phyloP scores from a whole-genome alignment of 164 flowering plant genomes.

The Protea cynaroides region DNA sequence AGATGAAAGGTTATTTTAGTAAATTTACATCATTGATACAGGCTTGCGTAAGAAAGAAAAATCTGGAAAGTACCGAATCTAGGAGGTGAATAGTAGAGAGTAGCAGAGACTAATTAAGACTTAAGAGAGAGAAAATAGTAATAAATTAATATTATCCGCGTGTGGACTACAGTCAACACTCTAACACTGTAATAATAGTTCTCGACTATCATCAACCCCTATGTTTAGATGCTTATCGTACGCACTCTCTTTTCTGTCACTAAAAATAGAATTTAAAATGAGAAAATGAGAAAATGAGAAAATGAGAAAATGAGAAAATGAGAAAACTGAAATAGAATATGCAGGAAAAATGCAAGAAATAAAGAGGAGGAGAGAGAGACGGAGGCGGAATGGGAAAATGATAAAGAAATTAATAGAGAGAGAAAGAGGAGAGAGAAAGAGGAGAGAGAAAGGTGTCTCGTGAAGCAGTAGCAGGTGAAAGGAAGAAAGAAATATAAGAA shows the following conservation, averaged over 20 bases:
- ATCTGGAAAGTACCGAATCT: too few relatives aligned
- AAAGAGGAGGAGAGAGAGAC: background rate
- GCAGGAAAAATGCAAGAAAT: background rate
- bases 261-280: background rate
- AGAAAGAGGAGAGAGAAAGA: slow-evolving; percentile 4
- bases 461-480: slow-evolving; percentile 43
- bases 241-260: slow-evolving; percentile 1
- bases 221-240: slow-evolving; percentile 6
- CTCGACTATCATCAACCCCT: background rate
- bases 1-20: too few relatives aligned
- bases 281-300: background rate
- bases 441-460: slow-evolving; percentile 34
- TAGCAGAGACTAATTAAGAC: too few relatives aligned
- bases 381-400: background rate
- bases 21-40: background rate
- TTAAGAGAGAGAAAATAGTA: too few relatives aligned
- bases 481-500: slow-evolving; percentile 7
- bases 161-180: too few relatives aligned
- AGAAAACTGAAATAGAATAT: background rate
- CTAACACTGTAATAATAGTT: too few relatives aligned
- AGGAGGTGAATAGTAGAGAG: too few relatives aligned
- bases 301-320: background rate
- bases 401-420: background rate
- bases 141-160: too few relatives aligned
- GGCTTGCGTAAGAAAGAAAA: background rate